Evolutionary conservation across 2,329 filamentous ascomycete genomes (phyloP).

Genomic region (Pseudogymnoascus sp.): DNA sequence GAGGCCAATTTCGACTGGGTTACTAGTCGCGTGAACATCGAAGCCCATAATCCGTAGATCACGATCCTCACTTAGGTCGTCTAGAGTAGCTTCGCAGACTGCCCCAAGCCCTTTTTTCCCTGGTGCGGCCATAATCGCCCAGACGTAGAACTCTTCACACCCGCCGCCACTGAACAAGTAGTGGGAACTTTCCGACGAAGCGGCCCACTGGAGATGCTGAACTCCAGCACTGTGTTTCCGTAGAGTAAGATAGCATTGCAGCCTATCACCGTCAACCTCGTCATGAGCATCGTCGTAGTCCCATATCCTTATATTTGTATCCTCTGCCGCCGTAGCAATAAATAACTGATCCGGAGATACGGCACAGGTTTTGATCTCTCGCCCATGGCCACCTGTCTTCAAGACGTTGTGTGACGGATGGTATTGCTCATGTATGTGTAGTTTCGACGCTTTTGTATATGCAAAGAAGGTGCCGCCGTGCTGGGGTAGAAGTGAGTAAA

Average conservation of each 20-base stretch:
- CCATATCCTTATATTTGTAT: conserved; percentile 71
- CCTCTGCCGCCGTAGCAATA: conserved; percentile 63
- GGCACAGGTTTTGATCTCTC: conserved; percentile 68
- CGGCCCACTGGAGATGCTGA: conserved; percentile 63
- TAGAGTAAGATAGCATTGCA: conserved; percentile 53
- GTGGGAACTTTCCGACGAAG: conserved; percentile 34
- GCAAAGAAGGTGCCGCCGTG: conserved; percentile 48
- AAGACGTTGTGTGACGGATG: conserved; percentile 41
- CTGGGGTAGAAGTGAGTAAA: conserved; percentile 33
- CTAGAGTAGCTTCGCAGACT: conserved; percentile 48
- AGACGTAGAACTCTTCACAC: conserved; percentile 82
- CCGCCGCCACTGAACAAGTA: conserved; percentile 83
- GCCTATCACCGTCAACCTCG: conserved; percentile 12
- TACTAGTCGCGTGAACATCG: conserved; percentile 41
- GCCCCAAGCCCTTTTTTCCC: conserved; percentile 46
- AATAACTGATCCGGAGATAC: conserved; percentile 36
- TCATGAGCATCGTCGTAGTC: conserved; percentile 34
- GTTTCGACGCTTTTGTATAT: conserved; percentile 62
- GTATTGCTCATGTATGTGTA: conserved; percentile 39
- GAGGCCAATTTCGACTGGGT: neutral
- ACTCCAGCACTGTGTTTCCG: conserved; percentile 77
- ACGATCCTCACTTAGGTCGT: conserved; percentile 41
- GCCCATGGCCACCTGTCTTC: conserved; percentile 68
- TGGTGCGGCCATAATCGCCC: conserved; percentile 53
- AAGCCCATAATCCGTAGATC: conserved; percentile 81